These are phyloP conservation scores for Dalbergia oliveri DNA, from an alignment of 306 rosid species.

Conservation along the genomic window DNA sequence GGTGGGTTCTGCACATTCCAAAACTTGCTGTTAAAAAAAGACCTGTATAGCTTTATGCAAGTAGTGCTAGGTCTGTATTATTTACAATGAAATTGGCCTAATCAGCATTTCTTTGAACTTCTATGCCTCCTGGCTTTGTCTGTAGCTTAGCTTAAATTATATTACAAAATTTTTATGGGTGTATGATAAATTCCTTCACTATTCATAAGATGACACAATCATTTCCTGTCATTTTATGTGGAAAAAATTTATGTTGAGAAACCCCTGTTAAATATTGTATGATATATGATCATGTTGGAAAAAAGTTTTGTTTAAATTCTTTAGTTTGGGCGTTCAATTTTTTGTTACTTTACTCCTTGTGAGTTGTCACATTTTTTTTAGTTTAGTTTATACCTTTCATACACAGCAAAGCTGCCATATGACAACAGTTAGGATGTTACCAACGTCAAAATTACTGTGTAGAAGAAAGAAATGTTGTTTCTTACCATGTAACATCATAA, in stretches of 20 bases:
- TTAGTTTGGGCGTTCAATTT: background rate
- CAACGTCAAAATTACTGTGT: background rate
- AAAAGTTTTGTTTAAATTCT: background rate
- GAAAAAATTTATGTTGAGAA: conserved; percentile 9
- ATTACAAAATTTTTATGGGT: background rate
- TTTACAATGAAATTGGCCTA: conserved; percentile 10
- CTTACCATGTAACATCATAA: conserved; percentile 28
- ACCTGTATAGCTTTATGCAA: conserved; percentile 17
- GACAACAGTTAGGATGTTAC: background rate
- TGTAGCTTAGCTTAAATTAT: conserved; percentile 15
- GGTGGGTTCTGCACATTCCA: conserved; percentile 12
- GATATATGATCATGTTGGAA: background rate
- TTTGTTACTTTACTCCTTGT: conserved; percentile 23
- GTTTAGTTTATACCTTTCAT: background rate
- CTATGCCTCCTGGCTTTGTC: background rate
- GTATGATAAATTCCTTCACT: background rate
- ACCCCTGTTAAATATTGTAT: conserved; percentile 5
- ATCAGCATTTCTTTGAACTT: background rate
- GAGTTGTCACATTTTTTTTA: conserved; percentile 9
- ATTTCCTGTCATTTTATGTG: conserved; percentile 12
- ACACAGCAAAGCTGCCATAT: background rate
- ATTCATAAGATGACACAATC: conserved; percentile 13
- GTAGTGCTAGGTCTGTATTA: conserved; percentile 1
- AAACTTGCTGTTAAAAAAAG: conserved; percentile 4
- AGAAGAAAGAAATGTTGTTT: background rate